Percentiles rank a stretch among this genome's conserved stretches.
Conservation (phyloP, 352 stramenopile species). For the Globisporangium spinosum region DNA sequence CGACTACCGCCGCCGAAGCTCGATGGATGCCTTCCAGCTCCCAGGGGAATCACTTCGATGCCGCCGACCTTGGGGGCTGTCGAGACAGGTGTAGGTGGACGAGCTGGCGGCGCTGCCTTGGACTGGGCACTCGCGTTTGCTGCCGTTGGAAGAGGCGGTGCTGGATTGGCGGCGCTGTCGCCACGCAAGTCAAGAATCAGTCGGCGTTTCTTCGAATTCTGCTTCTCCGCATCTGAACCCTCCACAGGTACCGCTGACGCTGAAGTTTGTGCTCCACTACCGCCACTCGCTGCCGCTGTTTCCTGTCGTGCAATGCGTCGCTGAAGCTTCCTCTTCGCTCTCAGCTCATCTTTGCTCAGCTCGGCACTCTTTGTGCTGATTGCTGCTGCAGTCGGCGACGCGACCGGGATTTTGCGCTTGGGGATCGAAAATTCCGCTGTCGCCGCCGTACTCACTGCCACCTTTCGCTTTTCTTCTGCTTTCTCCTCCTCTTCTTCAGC, state of each 20-base stretch:
- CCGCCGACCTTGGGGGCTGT: slow-evolving; percentile 11
- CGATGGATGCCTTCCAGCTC: slow-evolving; percentile 23
- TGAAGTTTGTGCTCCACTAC: not conserved
- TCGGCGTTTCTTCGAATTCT: slow-evolving; percentile 23
- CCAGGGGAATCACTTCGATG: slow-evolving; percentile 53
- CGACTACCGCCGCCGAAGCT: slow-evolving; percentile 37
- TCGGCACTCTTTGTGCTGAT: not conserved
- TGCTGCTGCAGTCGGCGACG: slow-evolving; percentile 6
- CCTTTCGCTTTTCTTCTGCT: slow-evolving; percentile 14
- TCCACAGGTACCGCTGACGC: not conserved
- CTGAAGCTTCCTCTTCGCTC: slow-evolving; percentile 17
- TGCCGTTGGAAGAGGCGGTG: not conserved
- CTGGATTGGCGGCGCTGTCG: not conserved
- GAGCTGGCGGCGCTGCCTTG: not conserved
- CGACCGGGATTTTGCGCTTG: slow-evolving; percentile 23
- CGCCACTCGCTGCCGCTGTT: not conserved
- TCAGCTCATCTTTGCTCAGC: not conserved
- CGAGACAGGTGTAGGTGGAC: not conserved
- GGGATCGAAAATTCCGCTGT: slow-evolving; percentile 30
- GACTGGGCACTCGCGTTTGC: not conserved
- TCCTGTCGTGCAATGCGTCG: slow-evolving; percentile 1
- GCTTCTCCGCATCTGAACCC: slow-evolving; percentile 1
- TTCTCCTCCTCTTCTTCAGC: not conserved
- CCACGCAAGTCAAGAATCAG: slow-evolving; percentile 8
- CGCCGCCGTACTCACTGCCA: slow-evolving; percentile 9